A percentile compares a stretch with the other conserved stretches of the same genome.
These are phyloP conservation scores for Haplosporangium sp. DNA, from an alignment of 371 early-diverging fungal genomes.

Conservation along the genomic window DNA sequence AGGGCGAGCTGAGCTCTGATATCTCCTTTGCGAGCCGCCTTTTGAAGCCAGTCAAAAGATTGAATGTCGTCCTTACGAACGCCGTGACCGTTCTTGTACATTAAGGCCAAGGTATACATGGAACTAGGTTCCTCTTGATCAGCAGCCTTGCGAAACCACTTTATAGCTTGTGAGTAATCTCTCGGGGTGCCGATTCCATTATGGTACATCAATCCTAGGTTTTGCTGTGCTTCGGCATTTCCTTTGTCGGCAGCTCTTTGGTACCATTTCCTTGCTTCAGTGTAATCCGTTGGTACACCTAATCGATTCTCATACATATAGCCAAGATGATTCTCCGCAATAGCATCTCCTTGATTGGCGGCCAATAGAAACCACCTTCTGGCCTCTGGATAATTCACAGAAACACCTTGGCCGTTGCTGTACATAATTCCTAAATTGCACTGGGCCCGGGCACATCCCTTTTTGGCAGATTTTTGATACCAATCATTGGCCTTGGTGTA, in stretches of 20 bases:
- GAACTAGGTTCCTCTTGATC: not conserved
- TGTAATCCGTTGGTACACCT: not conserved
- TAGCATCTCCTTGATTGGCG: not conserved
- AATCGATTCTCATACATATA: too few relatives aligned
- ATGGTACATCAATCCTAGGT: too few relatives aligned
- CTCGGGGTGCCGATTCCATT: not conserved
- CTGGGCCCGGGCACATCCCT: too few relatives aligned
- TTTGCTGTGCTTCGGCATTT: too few relatives aligned
- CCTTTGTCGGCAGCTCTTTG: too few relatives aligned
- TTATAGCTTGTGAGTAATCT: constrained; percentile 5
- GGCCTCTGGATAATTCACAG: too few relatives aligned
- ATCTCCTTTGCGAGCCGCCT: constrained; percentile 62
- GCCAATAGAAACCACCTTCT: too few relatives aligned
- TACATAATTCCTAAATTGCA: too few relatives aligned
- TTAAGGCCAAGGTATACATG: constrained; percentile 3
- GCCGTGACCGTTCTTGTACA: constrained; percentile 11
- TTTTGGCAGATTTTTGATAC: too few relatives aligned
- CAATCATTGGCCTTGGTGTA: too few relatives aligned
- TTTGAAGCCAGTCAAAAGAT: constrained; percentile 70
- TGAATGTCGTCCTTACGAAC: constrained; percentile 10
- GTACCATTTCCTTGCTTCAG: not conserved
- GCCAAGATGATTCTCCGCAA: not conserved
- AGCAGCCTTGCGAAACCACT: constrained; percentile 16
- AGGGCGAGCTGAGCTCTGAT: constrained; percentile 75
- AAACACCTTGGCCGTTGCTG: too few relatives aligned